phyloP scores from a whole-genome alignment of 768 basidiomycete genomes.

The Polyporus arcularius region DNA sequence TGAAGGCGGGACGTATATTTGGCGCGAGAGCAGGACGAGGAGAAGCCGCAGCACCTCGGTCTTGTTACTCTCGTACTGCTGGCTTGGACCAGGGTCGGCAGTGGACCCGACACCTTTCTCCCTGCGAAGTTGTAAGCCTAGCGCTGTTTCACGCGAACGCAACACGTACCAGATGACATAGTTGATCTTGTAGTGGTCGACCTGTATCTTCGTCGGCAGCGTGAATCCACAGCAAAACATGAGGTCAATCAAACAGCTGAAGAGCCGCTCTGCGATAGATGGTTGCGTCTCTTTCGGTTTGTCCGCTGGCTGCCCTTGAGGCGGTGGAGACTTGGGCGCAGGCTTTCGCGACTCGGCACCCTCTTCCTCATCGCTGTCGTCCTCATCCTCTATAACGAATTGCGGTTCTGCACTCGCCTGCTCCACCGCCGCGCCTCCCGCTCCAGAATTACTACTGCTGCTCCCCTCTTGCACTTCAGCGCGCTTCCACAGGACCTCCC shows the following conservation, averaged over 20 bases:
- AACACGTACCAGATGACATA: constrained; percentile 83
- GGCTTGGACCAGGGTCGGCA: constrained; percentile 62
- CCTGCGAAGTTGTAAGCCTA: constrained; percentile 45
- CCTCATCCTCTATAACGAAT: constrained; percentile 90
- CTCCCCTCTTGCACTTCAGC: constrained; percentile 47
- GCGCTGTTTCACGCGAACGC: too few relatives aligned
- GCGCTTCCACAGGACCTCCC: constrained; percentile 82
- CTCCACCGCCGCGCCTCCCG: constrained; percentile 13
- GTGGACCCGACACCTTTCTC: constrained; percentile 95
- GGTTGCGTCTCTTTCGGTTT: constrained; percentile 55
- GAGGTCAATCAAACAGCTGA: constrained; percentile 79
- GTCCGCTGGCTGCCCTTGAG: constrained; percentile 6
- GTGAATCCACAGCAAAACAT: constrained; percentile 95
- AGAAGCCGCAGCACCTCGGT: constrained; percentile 89
- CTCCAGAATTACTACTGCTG: constrained; percentile 6
- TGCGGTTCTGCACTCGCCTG: constrained; percentile 46
- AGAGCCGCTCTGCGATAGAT: constrained; percentile 80
- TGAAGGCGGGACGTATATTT: constrained; percentile 80
- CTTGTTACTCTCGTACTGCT: constrained; percentile 75
- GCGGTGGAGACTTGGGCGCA: constrained; percentile 14
- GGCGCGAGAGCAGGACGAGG: constrained; percentile 84
- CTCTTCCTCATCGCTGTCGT: constrained; percentile 45
- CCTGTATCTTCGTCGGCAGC: constrained; percentile 73
- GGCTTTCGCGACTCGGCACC: constrained; percentile 1
- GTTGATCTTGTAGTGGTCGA: constrained; percentile 80